Evolutionary conservation across 2,329 filamentous ascomycete genomes (phyloP).

Genomic region (Aureobasidium pullulans): DNA sequence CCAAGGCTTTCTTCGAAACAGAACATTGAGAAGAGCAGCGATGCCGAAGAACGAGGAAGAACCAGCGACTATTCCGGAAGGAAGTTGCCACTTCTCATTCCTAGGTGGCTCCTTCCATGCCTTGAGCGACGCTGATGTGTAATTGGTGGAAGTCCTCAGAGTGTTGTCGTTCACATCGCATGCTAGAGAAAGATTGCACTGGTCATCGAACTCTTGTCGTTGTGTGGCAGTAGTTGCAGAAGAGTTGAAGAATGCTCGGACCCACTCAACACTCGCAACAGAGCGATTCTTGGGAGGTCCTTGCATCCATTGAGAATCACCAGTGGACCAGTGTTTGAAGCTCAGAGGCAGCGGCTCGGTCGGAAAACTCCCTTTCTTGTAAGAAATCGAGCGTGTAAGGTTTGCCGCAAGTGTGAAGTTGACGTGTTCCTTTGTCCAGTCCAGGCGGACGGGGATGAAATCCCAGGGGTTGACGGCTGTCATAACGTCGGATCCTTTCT

Average conservation of each 20-base stretch:
- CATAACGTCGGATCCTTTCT: conserved; percentile 18
- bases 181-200: neutral
- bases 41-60: neutral
- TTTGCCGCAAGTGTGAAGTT: conserved; percentile 37
- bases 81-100: neutral
- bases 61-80: neutral
- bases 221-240: conserved; percentile 30
- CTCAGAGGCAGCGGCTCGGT: conserved; percentile 36
- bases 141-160: neutral
- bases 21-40: neutral
- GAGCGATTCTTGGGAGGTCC: conserved; percentile 36
- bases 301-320: conserved; percentile 37
- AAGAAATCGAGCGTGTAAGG: conserved; percentile 26
- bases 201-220: neutral
- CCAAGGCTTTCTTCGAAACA: conserved; percentile 4
- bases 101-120: neutral
- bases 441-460: conserved; percentile 40
- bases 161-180: conserved; percentile 4
- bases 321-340: conserved; percentile 44
- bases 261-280: conserved; percentile 39
- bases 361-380: conserved; percentile 32
- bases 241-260: conserved; percentile 44
- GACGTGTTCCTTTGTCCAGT: conserved; percentile 39
- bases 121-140: neutral
- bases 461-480: conserved; percentile 34